Base-by-base conservation (phyloP, 2,329 filamentous ascomycete genomes). In the Arthrobotrys sinensis region DNA sequence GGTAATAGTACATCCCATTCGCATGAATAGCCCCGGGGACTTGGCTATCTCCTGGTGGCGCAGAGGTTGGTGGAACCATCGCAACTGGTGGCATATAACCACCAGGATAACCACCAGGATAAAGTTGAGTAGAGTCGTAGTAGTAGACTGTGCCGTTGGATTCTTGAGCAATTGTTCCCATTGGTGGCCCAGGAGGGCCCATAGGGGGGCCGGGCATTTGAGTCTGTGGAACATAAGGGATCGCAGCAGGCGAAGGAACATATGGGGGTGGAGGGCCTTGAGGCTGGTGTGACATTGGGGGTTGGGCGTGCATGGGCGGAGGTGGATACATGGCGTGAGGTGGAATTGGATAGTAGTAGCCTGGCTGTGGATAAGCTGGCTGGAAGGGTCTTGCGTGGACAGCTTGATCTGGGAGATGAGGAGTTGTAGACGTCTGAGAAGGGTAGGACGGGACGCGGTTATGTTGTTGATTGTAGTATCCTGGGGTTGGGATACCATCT, bases 61-160 rank as follows among this genome's bases (percentile, higher is more conserved):
- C 86, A 90, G 80, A 87, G 89, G 79, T 80, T 85, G 80, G 79
- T 57, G 81, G 80, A 87, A 87, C 91, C 90, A 96, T 94, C 8
- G 92, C 91, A 50, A 78, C 67, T 34, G 75, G 75, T 28, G 75
- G 67, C 75, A 78, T 78, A 43, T 78, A 78, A 14, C 66, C 67
- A 60, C 55, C 55, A 48, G 67, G 75, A 79, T 90, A 91, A 89
- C 94, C 93, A 50, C 90, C 90, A 86, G 0, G 88, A 85, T 28
- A 89, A 86, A 57, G 94, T 82, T 94, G 91, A n/a, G 90, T 88
- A 6, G 93, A 88, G 82, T 97, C 92, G 82, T 94, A 94, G 83
- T 97, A 99, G 84, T 97, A 98, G 0, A 97, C 94, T 89, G 96
- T 98, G 79, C 96, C 96, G 81, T 97, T 97, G 80, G 91, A 91